Evolutionary conservation across 2,329 filamentous ascomycete species (phyloP), one percentile per base, ranked within the genome.

Genomic region (Xylaria sp.): DNA sequence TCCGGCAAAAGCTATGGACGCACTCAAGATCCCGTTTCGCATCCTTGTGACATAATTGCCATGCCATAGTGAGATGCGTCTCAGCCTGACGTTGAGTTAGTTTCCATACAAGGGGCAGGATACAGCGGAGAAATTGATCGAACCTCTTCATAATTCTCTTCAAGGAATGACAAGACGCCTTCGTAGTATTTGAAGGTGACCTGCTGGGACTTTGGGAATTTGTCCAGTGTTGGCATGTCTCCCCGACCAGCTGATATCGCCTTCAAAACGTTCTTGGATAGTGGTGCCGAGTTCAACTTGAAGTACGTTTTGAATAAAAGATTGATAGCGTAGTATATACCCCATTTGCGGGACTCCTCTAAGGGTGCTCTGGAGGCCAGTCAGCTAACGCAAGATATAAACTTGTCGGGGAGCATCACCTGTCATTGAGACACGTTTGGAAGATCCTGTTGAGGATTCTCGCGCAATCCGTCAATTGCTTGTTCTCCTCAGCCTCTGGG

Each of bases 291-390:
- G 74, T 96, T 96, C 59, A 97, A 79, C 77, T 91, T 95, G 78
- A 99, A 99, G 72, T 97, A 97, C 1, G 92, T 97, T 75, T 97
- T 97, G 84, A 99, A 99, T 13, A 97, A 80, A 7, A 99, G 82
- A 69, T 96, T 97, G 67, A 92, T 91, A 61, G 93, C 88, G 71
- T 92, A 92, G 76, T 99, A 99, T 44, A 96, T 90, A 6, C 91
- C 95, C 94, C 94, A 99, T 83, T 97, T 99, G 50, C 94, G 86
- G 7, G 93, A 97, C 66, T 96, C 89, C 67, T 92, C 86, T 41
- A 97, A 78, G 13, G 89, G 86, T 56, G 90, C 89, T 72, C 91
- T 93, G 66, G 49, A 50, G 43, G 44, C 56, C 55, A 56, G 50
- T 66, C 38, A 69, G 66, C 44, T 4, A 45, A 13, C 47, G 37